Conservation (phyloP, 257 asterid species). For the Nicotiana attenuata region DNA sequence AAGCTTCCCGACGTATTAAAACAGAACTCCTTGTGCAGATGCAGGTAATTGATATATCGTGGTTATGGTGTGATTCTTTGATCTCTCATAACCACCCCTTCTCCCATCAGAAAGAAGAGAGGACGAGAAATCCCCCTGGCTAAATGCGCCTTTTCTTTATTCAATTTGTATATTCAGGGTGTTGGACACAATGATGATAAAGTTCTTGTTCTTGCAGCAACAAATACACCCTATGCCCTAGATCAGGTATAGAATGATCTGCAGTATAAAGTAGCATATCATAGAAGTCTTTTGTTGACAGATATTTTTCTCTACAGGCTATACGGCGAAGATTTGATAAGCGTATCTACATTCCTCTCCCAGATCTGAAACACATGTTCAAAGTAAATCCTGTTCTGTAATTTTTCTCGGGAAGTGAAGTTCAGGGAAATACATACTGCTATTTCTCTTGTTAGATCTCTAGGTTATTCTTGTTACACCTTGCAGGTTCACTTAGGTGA, state of each 20-base stretch:
- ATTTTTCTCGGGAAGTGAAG: background rate
- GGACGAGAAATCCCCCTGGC: background rate
- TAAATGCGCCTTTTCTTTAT: background rate
- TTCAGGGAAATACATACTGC: background rate
- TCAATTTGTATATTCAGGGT: conserved; percentile 45
- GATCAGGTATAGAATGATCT: conserved; percentile 67
- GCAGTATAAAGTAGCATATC: background rate
- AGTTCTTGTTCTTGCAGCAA: conserved; percentile 98
- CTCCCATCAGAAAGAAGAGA: background rate
- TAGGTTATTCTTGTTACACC: conserved; percentile 3
- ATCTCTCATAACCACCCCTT: background rate
- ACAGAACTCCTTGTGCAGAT: conserved; percentile 96
- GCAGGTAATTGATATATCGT: conserved; percentile 59
- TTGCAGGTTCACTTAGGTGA: conserved; percentile 50
- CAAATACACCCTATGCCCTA: conserved; percentile 94
- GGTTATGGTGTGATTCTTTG: background rate
- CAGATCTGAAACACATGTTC: conserved; percentile 92
- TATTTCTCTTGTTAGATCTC: background rate
- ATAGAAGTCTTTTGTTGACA: background rate
- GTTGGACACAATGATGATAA: conserved; percentile 97
- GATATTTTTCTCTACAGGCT: conserved; percentile 43
- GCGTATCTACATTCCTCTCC: conserved; percentile 95
- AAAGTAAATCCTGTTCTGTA: conserved; percentile 42
- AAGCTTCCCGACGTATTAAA: conserved; percentile 96
- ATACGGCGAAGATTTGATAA: conserved; percentile 93